Base-by-base conservation (phyloP, 768 basidiomycete genomes). In the Boletus reticuloceps region DNA sequence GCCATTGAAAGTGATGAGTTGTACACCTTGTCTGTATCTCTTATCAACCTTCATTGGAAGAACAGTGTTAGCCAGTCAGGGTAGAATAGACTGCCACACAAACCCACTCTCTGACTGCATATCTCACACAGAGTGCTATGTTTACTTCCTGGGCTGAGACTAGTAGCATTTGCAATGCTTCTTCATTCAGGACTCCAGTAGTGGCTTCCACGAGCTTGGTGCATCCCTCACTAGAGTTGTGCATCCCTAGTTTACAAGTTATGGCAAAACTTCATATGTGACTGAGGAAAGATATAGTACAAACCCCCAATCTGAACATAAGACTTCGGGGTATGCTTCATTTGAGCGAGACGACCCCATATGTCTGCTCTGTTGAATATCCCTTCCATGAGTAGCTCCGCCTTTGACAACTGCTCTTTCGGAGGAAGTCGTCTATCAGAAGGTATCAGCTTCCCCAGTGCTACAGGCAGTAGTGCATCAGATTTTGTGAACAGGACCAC, bases 401-500 rank as follows among this genome's bases (percentile, higher is more conserved):
- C 47, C 31, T 47, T 55, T 10, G 20, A 32, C 1, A 40, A 5
- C 14, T 2, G 34, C 9, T 47, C 45, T n/a, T 5, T 13, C 2
- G 10, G 5, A 3, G 44, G 19, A 4, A 50, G 17, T 4, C 13
- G 38, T 17, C 27, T n/a, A 47, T 50, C 38, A 17, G 8, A 17
- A 19, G 19, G 19, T 2, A 19, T 1, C 13, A 58, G 11, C 17
- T 32, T 55, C 20, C 34, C 34, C 3, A 50, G 1, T 9, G 54
- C 57, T 4, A 39, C 20, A 4, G 49, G 12, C 27, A 37, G 27
- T 7, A 58, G 50, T 3, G 57, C 54, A 37, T 58, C 54, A 20
- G 43, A 58, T 17, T 58, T 58, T 1, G 54, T 59, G 47, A 59
- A 57, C 19, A 57, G 6, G 9, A 59, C 50, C 1, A 58, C 19